Evolutionary conservation across 495 filamentous ascomycete species (phyloP).

Genomic region (Ascodesmis nigricans): DNA sequence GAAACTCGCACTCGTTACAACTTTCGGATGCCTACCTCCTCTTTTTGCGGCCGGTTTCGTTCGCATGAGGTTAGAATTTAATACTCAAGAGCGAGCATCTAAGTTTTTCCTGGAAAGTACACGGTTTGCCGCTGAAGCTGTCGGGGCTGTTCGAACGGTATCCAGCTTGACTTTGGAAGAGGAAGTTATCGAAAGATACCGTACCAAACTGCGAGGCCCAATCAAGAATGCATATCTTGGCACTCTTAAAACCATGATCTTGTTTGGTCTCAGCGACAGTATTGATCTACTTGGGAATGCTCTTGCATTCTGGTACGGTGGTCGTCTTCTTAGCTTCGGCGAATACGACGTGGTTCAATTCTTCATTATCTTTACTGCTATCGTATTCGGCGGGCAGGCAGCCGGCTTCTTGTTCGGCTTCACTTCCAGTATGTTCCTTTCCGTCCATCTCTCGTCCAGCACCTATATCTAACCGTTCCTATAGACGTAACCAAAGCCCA

Average conservation of each 20-base stretch:
- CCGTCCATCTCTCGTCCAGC: too few relatives aligned
- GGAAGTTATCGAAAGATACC: conserved; percentile 14
- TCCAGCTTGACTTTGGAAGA: conserved; percentile 28
- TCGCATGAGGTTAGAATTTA: conserved; percentile 34
- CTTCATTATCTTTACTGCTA: conserved; percentile 36
- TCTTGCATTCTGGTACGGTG: conserved; percentile 38
- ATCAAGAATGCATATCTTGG: conserved; percentile 22
- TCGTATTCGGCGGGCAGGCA: conserved; percentile 35
- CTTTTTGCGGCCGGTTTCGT: conserved; percentile 31
- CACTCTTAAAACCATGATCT: conserved; percentile 12
- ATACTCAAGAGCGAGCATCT: conserved; percentile 27
- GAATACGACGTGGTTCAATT: conserved; percentile 30
- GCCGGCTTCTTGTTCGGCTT: conserved; percentile 34
- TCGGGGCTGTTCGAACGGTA: conserved; percentile 35
- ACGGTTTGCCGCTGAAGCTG: conserved; percentile 30
- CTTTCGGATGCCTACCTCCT: conserved; percentile 32
- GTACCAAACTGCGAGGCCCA: conserved; percentile 20
- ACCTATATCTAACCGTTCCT: too few relatives aligned
- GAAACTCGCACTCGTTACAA: conserved; percentile 35
- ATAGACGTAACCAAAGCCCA: conserved; percentile 27
- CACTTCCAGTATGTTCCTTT: too few relatives aligned
- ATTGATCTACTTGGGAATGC: conserved; percentile 28
- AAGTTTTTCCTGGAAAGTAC: conserved; percentile 19
- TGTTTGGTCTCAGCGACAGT: conserved; percentile 21
- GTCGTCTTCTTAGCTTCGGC: conserved; percentile 29